Percentiles rank a stretch among this genome's conserved stretches.
Conservation (phyloP, 2,329 filamentous ascomycete genomes). For the Graphilbum sp. region DNA sequence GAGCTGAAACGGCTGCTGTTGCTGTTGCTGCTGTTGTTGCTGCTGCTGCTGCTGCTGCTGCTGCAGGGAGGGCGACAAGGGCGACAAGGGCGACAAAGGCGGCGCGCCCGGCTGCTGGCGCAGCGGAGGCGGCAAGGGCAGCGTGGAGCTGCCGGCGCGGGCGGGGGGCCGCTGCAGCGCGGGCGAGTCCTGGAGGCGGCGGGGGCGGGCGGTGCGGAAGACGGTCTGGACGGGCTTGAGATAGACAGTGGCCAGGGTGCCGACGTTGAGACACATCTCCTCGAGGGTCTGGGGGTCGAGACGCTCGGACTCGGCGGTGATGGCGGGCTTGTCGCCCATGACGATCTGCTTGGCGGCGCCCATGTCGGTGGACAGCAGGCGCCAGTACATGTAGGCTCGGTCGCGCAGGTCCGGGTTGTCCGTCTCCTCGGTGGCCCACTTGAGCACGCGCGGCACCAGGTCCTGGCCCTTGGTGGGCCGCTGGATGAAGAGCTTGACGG, state of each 20-base stretch:
- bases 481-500: slow-evolving; percentile 96
- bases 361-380: slow-evolving; percentile 82
- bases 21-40: no score
- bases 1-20: slow-evolving; percentile 5
- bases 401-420: slow-evolving; percentile 95
- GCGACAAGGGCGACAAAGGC: no score
- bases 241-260: slow-evolving; percentile 91
- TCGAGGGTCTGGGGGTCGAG: slow-evolving; percentile 82
- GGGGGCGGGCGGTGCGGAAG: slow-evolving; percentile 73
- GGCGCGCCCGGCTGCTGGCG: slow-evolving; percentile 14
- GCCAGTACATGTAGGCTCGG: slow-evolving; percentile 98
- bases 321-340: slow-evolving; percentile 94
- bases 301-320: slow-evolving; percentile 90
- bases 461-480: slow-evolving; percentile 87
- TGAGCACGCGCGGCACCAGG: slow-evolving; percentile 83
- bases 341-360: slow-evolving; percentile 73
- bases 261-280: slow-evolving; percentile 93
- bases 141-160: slow-evolving; percentile 10
- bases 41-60: no score
- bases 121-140: slow-evolving; percentile 12
- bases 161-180: slow-evolving; percentile 60
- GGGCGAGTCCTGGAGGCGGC: slow-evolving; percentile 65
- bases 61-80: no score
- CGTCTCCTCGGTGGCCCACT: slow-evolving; percentile 98
- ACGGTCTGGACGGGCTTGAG: slow-evolving; percentile 96